These are phyloP conservation scores for Bacidia gigantensis DNA, from an alignment of 495 filamentous ascomycete species.

Conservation along the genomic window DNA sequence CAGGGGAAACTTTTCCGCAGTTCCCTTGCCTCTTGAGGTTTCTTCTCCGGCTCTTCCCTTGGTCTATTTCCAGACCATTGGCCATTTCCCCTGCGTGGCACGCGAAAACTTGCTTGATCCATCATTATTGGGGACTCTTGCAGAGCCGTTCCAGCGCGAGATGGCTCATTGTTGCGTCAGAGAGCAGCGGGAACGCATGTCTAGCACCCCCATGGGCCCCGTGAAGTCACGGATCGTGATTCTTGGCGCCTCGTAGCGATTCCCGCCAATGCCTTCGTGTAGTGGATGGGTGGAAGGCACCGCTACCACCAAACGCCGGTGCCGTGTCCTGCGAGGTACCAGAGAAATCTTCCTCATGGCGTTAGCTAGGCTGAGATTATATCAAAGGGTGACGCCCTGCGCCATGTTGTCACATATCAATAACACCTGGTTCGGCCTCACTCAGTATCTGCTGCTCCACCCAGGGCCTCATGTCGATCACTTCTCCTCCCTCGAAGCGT, in stretches of 20 bases:
- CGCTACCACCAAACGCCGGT: background rate
- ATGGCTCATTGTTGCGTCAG: background rate
- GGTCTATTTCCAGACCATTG: background rate
- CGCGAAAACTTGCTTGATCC: background rate
- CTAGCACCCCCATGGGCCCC: background rate
- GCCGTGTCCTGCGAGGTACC: background rate
- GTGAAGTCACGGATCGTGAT: background rate
- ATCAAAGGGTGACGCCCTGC: constrained; percentile 1
- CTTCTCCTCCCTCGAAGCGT: constrained; percentile 31
- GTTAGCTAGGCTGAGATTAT: constrained; percentile 1
- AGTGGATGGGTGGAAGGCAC: background rate
- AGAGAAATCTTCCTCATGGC: constrained; percentile 1
- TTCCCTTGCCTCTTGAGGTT: background rate
- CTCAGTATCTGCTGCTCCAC: background rate
- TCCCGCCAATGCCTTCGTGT: background rate
- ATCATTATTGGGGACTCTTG: background rate
- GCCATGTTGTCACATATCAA: background rate
- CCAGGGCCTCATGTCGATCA: constrained; percentile 12
- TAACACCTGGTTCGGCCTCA: constrained; percentile 6
- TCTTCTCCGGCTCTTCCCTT: background rate
- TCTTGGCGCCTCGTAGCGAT: too few relatives aligned
- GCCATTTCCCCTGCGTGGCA: background rate
- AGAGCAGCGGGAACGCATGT: background rate
- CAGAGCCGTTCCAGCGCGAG: background rate
- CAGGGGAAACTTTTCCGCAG: background rate